Evolutionary conservation across 352 stramenopile genomes (phyloP), one percentile per base, ranked within the genome.

Genomic region (Globisporangium paddicum): DNA sequence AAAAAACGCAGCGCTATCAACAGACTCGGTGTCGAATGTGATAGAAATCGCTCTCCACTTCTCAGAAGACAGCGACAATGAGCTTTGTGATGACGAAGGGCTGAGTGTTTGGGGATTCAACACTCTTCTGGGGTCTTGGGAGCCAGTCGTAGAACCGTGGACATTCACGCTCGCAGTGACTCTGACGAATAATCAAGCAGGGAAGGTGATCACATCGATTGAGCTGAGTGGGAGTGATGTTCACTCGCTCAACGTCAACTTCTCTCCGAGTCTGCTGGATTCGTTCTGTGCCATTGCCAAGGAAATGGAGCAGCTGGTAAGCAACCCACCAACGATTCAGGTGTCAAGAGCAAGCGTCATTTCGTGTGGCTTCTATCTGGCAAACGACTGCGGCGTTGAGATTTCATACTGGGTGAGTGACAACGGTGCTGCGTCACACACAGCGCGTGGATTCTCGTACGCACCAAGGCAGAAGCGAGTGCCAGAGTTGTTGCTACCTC

Each of bases 101-200:
- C 56, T 93, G 10, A 93, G 82, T 40, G 60, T 86, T 10, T 95
- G 81, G 83, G 74, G 74, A 19, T 93, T 95, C 35, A 92, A 93
- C 58, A 74, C 77, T 7, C 61, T 82, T 3, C 54, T 93, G 3
- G 83, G 86, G 0, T 82, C 82, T 13, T 93, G 79, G 83, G 86
- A 95, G 50, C 86, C 85, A 1, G 78, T 90, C 16, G 55, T 92
- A 11, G 82, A 93, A 45, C 83, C 86, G 2, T 93, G 81, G 79
- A 87, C 80, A 41, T 94, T 90, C 38, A 71, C 66, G 41, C 55
- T 89, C 16, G 63, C 41, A 1, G 47, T 83, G 0, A 64, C 53
- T 10, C 47, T 83, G 3, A 60, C 68, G 41, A 69, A 71, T 6
- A 66, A 84, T 54, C 55, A 74, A 42, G 69, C 52, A 1, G 81